Conservation (phyloP, 2,329 filamentous ascomycete species). For the Fusarium brevicatenulatum region DNA sequence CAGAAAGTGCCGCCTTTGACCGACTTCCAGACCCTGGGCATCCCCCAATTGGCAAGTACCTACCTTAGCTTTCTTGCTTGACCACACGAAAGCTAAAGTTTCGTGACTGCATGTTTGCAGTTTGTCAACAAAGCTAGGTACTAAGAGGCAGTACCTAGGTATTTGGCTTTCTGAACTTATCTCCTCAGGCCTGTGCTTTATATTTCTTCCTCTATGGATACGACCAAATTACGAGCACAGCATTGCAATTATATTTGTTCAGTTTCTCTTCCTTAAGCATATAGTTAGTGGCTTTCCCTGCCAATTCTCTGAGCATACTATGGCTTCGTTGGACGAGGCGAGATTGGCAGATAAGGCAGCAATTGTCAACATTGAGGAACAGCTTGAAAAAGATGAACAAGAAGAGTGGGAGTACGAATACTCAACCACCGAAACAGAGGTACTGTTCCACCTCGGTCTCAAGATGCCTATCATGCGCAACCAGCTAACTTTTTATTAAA, state of each 20-base stretch:
- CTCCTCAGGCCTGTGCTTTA: neutral
- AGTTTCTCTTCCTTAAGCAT: neutral
- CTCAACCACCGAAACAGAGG: conserved; percentile 71
- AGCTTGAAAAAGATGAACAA: conserved; percentile 53
- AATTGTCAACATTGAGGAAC: conserved; percentile 45
- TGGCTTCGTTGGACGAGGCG: conserved; percentile 31
- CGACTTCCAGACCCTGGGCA: conserved; percentile 33
- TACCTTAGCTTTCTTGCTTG: conserved; percentile 5
- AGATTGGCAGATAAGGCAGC: conserved; percentile 41
- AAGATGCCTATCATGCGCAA: neutral
- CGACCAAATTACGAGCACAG: neutral
- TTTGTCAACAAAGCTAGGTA: conserved; percentile 16
- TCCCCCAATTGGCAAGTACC: conserved; percentile 31
- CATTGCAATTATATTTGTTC: neutral
- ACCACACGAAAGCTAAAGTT: neutral
- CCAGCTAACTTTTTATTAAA: conserved; percentile 45
- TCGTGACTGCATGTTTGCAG: conserved; percentile 1
- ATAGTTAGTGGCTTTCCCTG: neutral
- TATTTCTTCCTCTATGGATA: neutral
- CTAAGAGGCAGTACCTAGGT: neutral
- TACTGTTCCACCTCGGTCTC: conserved; percentile 35
- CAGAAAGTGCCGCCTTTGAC: conserved; percentile 42
- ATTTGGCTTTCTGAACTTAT: neutral
- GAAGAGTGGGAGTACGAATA: conserved; percentile 77
- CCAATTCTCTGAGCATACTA: neutral